phyloP scores from a whole-genome alignment of 2,329 filamentous ascomycete genomes.

The Ciborinia camelliae region DNA sequence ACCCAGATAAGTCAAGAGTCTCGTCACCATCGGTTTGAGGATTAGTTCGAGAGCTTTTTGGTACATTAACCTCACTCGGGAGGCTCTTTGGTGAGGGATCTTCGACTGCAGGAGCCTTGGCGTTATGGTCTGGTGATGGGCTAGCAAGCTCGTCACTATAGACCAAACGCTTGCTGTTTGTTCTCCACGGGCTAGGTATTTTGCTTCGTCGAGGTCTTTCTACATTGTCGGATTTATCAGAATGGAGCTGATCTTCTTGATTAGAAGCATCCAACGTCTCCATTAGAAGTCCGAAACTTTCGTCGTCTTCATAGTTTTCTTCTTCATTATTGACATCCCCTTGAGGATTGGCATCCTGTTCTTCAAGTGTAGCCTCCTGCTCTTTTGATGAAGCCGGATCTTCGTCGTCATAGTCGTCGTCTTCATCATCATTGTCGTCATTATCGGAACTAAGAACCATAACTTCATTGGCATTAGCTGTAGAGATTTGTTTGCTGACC shows the following conservation, averaged over 20 bases:
- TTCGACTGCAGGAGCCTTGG: constrained; percentile 19
- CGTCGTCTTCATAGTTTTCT: constrained; percentile 29
- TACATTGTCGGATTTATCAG: constrained; percentile 23
- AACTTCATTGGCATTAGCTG: constrained; percentile 26
- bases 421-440: background rate
- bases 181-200: constrained; percentile 36
- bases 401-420: constrained; percentile 4
- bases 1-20: constrained; percentile 29
- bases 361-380: constrained; percentile 29
- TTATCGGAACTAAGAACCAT: constrained; percentile 32
- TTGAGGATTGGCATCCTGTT: background rate
- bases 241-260: constrained; percentile 20
- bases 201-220: constrained; percentile 35
- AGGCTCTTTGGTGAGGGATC: background rate
- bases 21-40: constrained; percentile 18
- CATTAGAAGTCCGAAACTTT: constrained; percentile 35
- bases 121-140: constrained; percentile 16
- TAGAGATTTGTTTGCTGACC: constrained; percentile 29
- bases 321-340: background rate
- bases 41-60: background rate
- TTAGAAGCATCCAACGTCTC: constrained; percentile 37
- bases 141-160: constrained; percentile 36
- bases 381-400: constrained; percentile 33
- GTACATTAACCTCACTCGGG: background rate
- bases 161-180: constrained; percentile 34